A percentile compares a stretch with the other conserved stretches of the same genome.
Evolutionary conservation across 1,139 yeast genomes (phyloP).

Genomic region (Candida smagusa): DNA sequence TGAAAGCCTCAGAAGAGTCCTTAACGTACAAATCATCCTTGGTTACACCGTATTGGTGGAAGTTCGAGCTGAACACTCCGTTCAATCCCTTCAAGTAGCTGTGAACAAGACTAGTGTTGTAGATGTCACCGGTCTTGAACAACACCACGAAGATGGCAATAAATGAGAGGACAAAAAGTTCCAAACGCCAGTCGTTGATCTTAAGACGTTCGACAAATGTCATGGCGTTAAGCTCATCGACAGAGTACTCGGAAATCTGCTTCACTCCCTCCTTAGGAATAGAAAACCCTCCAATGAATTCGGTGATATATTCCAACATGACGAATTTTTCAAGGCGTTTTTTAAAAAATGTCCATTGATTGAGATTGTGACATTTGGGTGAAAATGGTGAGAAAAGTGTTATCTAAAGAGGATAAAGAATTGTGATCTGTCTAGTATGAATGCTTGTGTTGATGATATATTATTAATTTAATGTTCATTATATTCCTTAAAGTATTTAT

Average conservation of each 20-base stretch:
- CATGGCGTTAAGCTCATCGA: constrained; percentile 52
- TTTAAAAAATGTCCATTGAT: no score
- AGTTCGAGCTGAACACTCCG: constrained; percentile 57
- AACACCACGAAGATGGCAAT: constrained; percentile 43
- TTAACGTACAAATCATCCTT: constrained; percentile 48
- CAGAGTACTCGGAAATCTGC: constrained; percentile 37
- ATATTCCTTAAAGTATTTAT: no score
- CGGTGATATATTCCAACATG: neutral
- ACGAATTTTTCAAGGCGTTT: no score
- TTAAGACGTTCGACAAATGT: constrained; percentile 48
- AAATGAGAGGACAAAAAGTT: constrained; percentile 52
- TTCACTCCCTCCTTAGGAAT: constrained; percentile 5
- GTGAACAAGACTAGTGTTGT: constrained; percentile 56
- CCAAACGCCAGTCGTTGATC: constrained; percentile 74
- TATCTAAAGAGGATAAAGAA: no score
- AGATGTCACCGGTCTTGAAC: constrained; percentile 55
- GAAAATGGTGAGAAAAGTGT: no score
- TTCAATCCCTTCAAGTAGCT: constrained; percentile 44
- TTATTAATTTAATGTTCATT: no score
- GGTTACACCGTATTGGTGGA: constrained; percentile 77
- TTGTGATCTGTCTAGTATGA: no score
- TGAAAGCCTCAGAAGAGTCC: constrained; percentile 68
- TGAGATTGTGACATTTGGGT: no score
- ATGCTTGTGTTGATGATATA: no score
- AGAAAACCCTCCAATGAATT: constrained; percentile 4